phyloP scores from a whole-genome alignment of 2,329 filamentous ascomycete species.

The Hypoxylon sp. region DNA sequence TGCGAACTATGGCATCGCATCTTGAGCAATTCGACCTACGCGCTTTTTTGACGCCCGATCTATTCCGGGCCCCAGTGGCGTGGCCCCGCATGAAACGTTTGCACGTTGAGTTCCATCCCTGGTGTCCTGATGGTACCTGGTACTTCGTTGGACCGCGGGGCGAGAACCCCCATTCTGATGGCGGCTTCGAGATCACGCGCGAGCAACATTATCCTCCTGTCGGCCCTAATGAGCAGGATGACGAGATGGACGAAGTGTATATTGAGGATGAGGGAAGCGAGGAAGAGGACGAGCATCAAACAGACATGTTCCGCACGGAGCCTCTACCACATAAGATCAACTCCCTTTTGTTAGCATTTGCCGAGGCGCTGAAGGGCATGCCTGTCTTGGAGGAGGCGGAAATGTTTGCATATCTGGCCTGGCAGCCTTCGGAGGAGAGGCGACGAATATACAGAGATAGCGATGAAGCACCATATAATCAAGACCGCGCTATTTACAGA shows the following conservation, averaged over 20 bases:
- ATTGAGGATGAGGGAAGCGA: conserved; percentile 24
- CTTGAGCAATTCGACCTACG: conserved; percentile 44
- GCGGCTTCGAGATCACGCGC: conserved; percentile 43
- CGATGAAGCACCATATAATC: conserved; percentile 34
- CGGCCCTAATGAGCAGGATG: conserved; percentile 31
- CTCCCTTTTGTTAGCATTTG: conserved; percentile 40
- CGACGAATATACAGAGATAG: conserved; percentile 35
- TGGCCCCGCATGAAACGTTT: conserved; percentile 42
- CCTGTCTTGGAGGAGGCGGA: conserved; percentile 38
- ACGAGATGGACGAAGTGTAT: conserved; percentile 39
- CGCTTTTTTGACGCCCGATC: conserved; percentile 43
- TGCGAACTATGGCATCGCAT: conserved; percentile 37
- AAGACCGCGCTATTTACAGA: conserved; percentile 33
- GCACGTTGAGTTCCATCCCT: conserved; percentile 45
- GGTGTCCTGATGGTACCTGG: conserved; percentile 44
- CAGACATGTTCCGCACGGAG: conserved; percentile 43
- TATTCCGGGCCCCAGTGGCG: conserved; percentile 36
- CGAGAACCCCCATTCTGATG: conserved; percentile 39
- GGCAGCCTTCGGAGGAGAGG: conserved; percentile 39
- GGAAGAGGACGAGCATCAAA: conserved; percentile 26
- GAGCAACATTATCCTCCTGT: conserved; percentile 45
- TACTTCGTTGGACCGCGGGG: conserved; percentile 45
- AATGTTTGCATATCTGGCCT: conserved; percentile 40
- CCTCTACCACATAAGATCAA: conserved; percentile 36
- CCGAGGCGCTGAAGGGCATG: conserved; percentile 38